Evolutionary conservation across 148 eudicot species (phyloP).

Genomic region (Heliosperma pusillum): DNA sequence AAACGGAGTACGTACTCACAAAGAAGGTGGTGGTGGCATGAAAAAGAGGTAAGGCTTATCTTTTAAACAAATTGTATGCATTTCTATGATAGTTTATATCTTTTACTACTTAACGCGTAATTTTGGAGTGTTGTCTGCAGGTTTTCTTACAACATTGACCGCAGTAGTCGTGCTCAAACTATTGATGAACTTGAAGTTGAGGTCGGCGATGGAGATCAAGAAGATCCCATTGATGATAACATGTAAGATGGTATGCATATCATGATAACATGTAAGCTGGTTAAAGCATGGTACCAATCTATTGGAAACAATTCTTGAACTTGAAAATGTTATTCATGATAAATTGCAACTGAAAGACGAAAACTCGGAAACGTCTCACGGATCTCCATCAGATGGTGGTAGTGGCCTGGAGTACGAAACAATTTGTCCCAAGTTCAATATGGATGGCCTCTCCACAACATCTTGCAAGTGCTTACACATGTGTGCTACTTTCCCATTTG

Average conservation of each 20-base stretch:
- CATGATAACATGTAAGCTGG: too few relatives aligned
- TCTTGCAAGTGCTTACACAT: constrained; percentile 41
- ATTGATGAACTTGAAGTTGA: constrained; percentile 13
- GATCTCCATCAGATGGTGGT: constrained; percentile 15
- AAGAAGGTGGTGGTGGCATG: not conserved
- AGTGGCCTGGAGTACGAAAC: constrained; percentile 30
- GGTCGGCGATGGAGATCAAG: not conserved
- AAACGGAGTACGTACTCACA: constrained; percentile 14
- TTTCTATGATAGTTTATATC: not conserved
- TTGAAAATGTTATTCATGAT: constrained; percentile 34
- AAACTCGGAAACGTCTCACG: constrained; percentile 2
- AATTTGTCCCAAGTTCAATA: constrained; percentile 12
- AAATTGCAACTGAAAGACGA: constrained; percentile 36
- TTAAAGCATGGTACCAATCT: constrained; percentile 17
- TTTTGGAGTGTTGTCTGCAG: constrained; percentile 7
- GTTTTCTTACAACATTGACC: not conserved
- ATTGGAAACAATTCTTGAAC: constrained; percentile 35
- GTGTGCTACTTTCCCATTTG: constrained; percentile 41
- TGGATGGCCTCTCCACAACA: constrained; percentile 2
- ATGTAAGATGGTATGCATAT: too few relatives aligned
- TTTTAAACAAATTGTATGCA: not conserved
- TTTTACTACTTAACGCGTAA: too few relatives aligned
- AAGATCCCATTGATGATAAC: not conserved
- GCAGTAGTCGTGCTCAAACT: not conserved
- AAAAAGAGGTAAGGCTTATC: constrained; percentile 13